Evolutionary conservation across 805 yeast genomes (phyloP).

Genomic region (Lachancea mirantina): DNA sequence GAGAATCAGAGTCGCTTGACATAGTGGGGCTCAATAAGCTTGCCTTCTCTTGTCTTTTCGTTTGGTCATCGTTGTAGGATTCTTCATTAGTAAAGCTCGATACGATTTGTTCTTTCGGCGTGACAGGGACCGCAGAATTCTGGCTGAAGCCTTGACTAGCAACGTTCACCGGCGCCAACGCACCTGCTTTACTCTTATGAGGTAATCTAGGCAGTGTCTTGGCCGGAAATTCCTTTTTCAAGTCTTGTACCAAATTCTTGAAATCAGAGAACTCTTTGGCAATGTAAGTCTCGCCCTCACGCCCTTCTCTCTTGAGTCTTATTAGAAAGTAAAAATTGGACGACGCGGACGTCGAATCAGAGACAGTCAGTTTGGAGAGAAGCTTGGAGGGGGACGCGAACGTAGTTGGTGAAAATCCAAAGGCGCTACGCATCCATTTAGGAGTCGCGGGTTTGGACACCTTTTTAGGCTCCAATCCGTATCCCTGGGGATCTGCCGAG

Average conservation of each 20-base stretch:
- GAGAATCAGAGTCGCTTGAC: too few relatives aligned
- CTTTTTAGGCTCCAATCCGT: constrained; percentile 1
- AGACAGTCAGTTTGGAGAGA: constrained; percentile 24
- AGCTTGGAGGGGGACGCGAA: constrained; percentile 13
- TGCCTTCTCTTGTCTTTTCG: background rate
- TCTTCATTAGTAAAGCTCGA: constrained; percentile 7
- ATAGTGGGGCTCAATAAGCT: background rate
- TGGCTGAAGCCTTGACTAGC: constrained; percentile 1
- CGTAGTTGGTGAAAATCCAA: constrained; percentile 16
- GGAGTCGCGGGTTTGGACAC: constrained; percentile 7
- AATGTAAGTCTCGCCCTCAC: constrained; percentile 38
- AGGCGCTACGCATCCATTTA: constrained; percentile 27
- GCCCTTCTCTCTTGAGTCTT: constrained; percentile 33
- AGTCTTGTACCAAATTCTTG: constrained; percentile 43
- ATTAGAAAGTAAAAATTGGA: constrained; percentile 41
- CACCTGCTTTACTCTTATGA: constrained; percentile 38
- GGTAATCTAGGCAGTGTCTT: constrained; percentile 56
- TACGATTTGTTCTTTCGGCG: constrained; percentile 17
- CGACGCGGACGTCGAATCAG: constrained; percentile 11
- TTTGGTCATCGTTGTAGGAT: background rate
- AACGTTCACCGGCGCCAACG: constrained; percentile 21
- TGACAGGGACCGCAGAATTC: constrained; percentile 6
- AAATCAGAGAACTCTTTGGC: constrained; percentile 66
- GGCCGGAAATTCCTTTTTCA: constrained; percentile 61
- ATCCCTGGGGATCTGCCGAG: constrained; percentile 18